Conservation (phyloP, 1,284 basidiomycete species). For the Chondrostereum purpureum region DNA sequence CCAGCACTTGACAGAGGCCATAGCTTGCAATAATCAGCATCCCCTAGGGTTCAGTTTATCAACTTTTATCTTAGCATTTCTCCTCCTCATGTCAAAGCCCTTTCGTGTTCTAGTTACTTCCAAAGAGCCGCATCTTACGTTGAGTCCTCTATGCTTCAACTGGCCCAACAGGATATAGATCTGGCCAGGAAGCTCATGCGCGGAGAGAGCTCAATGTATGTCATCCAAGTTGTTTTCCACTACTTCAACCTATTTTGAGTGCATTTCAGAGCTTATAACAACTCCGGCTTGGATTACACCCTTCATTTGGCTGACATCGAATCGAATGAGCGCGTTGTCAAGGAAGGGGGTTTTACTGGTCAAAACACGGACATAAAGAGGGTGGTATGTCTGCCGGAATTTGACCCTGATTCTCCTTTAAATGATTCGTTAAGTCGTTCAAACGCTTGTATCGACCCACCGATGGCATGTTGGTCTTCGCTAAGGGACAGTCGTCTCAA, state of each 20-base stretch:
- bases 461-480: not conserved
- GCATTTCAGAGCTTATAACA: not conserved
- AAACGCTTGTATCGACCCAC: not conserved
- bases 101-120: conserved; percentile 37
- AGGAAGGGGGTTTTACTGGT: too few species aligned
- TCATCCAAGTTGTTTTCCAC: conserved; percentile 14
- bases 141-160: conserved; percentile 44
- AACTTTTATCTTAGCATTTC: too few species aligned
- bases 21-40: conserved; percentile 49
- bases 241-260: conserved; percentile 8
- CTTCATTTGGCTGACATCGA: not conserved
- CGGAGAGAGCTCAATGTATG: conserved; percentile 50
- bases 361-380: too few species aligned
- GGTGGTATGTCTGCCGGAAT: too few species aligned
- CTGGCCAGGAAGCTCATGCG: conserved; percentile 49
- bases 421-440: too few species aligned
- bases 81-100: too few species aligned
- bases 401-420: too few species aligned
- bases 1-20: conserved; percentile 45
- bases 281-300: not conserved
- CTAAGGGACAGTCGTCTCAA: too few species aligned
- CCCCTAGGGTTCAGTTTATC: conserved; percentile 52
- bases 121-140: conserved; percentile 54
- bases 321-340: too few species aligned
- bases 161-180: conserved; percentile 50